Evolutionary conservation across 306 rosid genomes (phyloP), one percentile per base, ranked within the genome.

Genomic region (Calophaca sinica): DNA sequence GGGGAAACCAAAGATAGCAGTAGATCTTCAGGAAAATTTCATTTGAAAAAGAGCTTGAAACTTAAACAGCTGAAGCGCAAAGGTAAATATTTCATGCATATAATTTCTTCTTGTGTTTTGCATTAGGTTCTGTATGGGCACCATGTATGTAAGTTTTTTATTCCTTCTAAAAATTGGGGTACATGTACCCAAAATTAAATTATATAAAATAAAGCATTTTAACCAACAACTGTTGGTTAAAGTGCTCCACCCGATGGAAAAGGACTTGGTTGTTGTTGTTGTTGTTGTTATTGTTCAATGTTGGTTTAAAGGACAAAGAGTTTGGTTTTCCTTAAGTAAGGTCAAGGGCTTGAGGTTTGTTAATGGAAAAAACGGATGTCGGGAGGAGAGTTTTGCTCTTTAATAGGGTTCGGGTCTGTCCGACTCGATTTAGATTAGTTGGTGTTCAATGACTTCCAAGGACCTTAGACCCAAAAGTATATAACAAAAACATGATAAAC

Each of bases 21-120:
- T 69, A 77, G 6, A 55, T 42, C 80, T 50, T 69, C 81, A 2
- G 68, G 11, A 39, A 86, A 80, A 76, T 57, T 89, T 78, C 79
- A 75, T 67, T 44, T 87, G 87, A 91, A 88, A 88, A 89, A 80
- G 86, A 53, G 75, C 13, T 10, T 89, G 72, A 91, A 83, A 81
- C 59, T 91, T 52, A 91, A 83, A 70, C 82, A 84, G 45, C 74
- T 85, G n/a, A 89, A 86, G 82, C 63, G 65, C 50, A 88, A 77
- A 82, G 91, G 97, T 84, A 80, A 77, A 31, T 44, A 39, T 14
- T 20, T 46, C 14, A 6, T 35, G 29, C 50, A 46, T 67, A 9
- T 3, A 44, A n/a, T 6, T 63, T 53, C 1, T 26, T 55, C 58
- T 61, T 77, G 42, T 5, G 4, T 72, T 6, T 41, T 9, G 67